Percentiles rank a stretch among this genome's conserved stretches.
Evolutionary conservation across 306 rosid genomes (phyloP).

Genomic region (Astragalus membranaceus): DNA sequence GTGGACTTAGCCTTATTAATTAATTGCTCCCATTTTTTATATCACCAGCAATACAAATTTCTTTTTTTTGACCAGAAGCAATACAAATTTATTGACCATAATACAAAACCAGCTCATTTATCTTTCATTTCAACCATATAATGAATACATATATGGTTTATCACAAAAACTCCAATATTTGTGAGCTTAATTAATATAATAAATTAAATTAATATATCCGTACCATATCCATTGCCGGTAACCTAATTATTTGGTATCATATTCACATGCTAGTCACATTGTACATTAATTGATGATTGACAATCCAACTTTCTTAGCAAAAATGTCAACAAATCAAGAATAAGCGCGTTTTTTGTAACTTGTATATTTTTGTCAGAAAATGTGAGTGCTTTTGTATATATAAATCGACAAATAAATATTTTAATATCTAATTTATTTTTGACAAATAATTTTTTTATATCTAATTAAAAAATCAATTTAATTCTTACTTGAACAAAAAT

Average conservation of each 20-base stretch:
- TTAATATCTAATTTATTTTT: too few relatives aligned
- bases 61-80: too few relatives aligned
- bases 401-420: too few relatives aligned
- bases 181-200: not conserved
- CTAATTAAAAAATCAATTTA: too few relatives aligned
- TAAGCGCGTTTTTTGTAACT: too few relatives aligned
- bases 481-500: too few relatives aligned
- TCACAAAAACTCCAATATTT: not conserved
- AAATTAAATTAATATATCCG: not conserved
- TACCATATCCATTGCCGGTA: constrained; percentile 9
- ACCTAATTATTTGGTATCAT: constrained; percentile 1
- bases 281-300: constrained; percentile 4
- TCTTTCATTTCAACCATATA: constrained; percentile 8
- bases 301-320: not conserved
- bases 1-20: constrained; percentile 13
- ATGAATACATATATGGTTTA: not conserved
- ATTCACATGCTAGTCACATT: constrained; percentile 22
- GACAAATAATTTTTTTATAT: too few relatives aligned
- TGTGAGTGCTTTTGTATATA: too few relatives aligned
- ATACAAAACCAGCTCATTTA: constrained; percentile 30
- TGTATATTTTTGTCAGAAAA: too few relatives aligned
- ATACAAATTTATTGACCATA: constrained; percentile 11
- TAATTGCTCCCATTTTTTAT: constrained; percentile 12
- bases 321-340: not conserved
- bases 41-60: not conserved